A percentile compares a stretch with the other conserved stretches of the same genome.
Conservation (phyloP, 2,329 filamentous ascomycete genomes). For the Colletotrichum spinosum region DNA sequence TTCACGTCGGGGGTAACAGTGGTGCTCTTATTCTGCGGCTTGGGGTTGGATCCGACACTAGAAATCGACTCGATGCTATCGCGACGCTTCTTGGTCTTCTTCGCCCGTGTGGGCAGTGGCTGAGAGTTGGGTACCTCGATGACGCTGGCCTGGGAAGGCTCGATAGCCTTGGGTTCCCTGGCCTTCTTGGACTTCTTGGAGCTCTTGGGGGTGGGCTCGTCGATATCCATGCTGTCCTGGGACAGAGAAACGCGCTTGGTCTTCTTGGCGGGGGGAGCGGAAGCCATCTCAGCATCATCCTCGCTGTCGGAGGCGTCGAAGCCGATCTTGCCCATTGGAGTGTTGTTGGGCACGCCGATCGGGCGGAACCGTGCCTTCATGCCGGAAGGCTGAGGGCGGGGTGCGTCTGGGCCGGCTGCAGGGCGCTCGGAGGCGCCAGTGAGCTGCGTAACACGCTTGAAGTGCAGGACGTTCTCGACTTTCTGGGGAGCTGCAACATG, state of each 20-base stretch:
- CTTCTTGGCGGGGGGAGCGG: conserved; percentile 51
- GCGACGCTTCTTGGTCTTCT: conserved; percentile 49
- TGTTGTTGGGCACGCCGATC: conserved; percentile 62
- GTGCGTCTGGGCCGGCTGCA: conserved; percentile 58
- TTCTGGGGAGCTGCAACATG: conserved; percentile 46
- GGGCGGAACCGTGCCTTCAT: conserved; percentile 76
- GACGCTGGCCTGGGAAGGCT: conserved; percentile 20
- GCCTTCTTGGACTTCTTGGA: conserved; percentile 43
- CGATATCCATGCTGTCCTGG: conserved; percentile 40
- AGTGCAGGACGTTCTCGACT: conserved; percentile 71
- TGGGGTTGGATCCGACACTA: conserved; percentile 22
- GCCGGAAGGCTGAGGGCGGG: conserved; percentile 74
- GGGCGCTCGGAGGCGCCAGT: conserved; percentile 57
- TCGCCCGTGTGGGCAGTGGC: conserved; percentile 43
- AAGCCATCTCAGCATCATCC: conserved; percentile 58
- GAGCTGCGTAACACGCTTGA: conserved; percentile 72
- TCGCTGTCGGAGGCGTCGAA: conserved; percentile 56
- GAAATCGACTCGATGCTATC: conserved; percentile 37
- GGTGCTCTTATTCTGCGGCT: conserved; percentile 12
- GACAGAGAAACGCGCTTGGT: conserved; percentile 44
- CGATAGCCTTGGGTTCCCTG: conserved; percentile 1
- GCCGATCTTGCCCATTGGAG: conserved; percentile 52
- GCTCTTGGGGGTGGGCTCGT: conserved; percentile 37
- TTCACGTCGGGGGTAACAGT: conserved; percentile 24
- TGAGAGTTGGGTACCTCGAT: conserved; percentile 32